phyloP scores from a whole-genome alignment of 2,329 filamentous ascomycete species.

The Fusarium annulatum region DNA sequence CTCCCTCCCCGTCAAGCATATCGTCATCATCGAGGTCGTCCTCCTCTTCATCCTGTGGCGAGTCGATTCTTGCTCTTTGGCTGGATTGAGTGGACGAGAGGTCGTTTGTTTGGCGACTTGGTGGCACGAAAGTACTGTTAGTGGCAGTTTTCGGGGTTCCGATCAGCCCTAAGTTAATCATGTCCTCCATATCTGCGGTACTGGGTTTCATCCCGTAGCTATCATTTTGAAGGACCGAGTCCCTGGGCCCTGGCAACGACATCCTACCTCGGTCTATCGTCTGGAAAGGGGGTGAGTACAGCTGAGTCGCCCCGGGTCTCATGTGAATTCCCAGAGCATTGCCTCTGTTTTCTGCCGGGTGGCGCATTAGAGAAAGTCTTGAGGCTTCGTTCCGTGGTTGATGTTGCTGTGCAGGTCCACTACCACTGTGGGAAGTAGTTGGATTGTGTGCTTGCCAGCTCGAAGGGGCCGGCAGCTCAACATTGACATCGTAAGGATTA shows the following conservation, averaged over 20 bases:
- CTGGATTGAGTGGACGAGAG: slow-evolving; percentile 47
- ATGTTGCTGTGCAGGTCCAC: slow-evolving; percentile 58
- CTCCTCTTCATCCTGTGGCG: slow-evolving; percentile 62
- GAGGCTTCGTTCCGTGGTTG: slow-evolving; percentile 52
- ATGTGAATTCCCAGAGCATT: slow-evolving; percentile 73
- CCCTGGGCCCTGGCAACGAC: slow-evolving; percentile 8
- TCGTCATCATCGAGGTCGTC: slow-evolving; percentile 67
- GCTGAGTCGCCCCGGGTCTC: slow-evolving; percentile 58
- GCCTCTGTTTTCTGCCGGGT: slow-evolving; percentile 50
- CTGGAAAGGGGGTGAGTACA: slow-evolving; percentile 10
- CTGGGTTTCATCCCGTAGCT: slow-evolving; percentile 15
- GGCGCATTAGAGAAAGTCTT: slow-evolving; percentile 35
- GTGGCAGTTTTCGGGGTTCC: neutral
- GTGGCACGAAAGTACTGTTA: slow-evolving; percentile 21
- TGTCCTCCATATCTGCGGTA: neutral
- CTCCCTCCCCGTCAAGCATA: slow-evolving; percentile 58
- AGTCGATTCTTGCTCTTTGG: slow-evolving; percentile 51
- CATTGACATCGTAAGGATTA: slow-evolving; percentile 60
- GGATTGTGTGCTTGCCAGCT: slow-evolving; percentile 68
- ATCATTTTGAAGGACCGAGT: slow-evolving; percentile 8
- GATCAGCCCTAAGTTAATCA: neutral
- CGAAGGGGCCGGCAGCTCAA: slow-evolving; percentile 63
- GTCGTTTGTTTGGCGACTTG: slow-evolving; percentile 51
- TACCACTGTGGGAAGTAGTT: slow-evolving; percentile 59
- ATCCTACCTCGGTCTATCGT: slow-evolving; percentile 7